Evolutionary conservation across 495 filamentous ascomycete species (phyloP), one percentile per base, ranked within the genome.

Genomic region (Aspergillus bridgeri): DNA sequence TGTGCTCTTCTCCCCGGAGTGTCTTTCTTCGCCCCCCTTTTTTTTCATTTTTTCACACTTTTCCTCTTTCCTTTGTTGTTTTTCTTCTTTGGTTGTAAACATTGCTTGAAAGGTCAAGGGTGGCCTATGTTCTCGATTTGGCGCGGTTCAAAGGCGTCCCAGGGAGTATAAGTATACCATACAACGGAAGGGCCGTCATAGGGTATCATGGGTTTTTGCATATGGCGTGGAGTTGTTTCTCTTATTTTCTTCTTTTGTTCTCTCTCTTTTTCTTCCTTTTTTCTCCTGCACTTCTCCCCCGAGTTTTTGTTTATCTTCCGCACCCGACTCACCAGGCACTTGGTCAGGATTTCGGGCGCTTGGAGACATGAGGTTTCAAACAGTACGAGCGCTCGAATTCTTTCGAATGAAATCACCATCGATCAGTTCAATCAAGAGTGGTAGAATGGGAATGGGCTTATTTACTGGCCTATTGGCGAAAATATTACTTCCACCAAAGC

Each of bases 91-190:
- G 11, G 33, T 38, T 13, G 33, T 13, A 38, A 38, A 38, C 11
- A 38, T 38, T 38, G 33, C 13, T 15, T 38, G 7, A 11, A 8
- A 38, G 33, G 33, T 38, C 33, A 38, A 38, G 33, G 33, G 33
- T 38, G 33, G 17, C 33, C 33, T 38, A 38, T 38, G 33, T 38
- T 64, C 53, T 56, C 27, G 33, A 49, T 51, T 43, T 52, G 49
- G 49, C 21, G 43, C 52, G 53, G 48, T 51, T 20, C 45, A 46
- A 48, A 53, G 63, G 66, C 63, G 66, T 66, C 59, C 54, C 57
- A 38, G 43, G 66, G 63, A 61, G 63, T 62, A 57, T 53, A 49
- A 60, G n/a, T n/a, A n/a, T n/a, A n/a, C n/a, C n/a, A n/a, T 54
- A 51, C 54, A 53, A 52, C 51, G 49, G 51, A 43, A 25, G 46